Base-by-base conservation (phyloP, 2,329 filamentous ascomycete genomes). In the Shiraia sp. region DNA sequence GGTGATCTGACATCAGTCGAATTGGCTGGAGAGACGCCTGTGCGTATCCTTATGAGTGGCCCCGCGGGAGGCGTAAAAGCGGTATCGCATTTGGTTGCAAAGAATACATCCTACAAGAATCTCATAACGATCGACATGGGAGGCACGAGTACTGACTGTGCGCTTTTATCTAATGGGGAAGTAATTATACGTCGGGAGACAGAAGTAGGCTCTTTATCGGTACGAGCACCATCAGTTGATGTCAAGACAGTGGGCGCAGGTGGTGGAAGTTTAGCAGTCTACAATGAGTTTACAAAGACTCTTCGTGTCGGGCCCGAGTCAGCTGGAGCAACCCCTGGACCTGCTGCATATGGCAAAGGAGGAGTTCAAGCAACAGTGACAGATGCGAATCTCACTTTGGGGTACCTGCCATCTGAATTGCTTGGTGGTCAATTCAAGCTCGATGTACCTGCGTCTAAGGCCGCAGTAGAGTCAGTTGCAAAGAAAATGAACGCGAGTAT, bases 261-360 rank as follows among this genome's bases (percentile, higher is more conserved):
- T 3, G 75, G 75, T 16, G 76, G 75, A 4, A 78, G 75, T 0
- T 75, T 78, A 36, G 72, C 75, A 5, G 68, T 68, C 4, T 77
- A 74, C 48, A 73, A 74, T 49, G 68, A 71, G 16, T 68, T 78
- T 38, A 76, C 74, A 0, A 71, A 72, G 44, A 74, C 72, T 3
- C 57, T 78, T 40, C 65, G 75, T n/a, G 76, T 79, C 1, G 76
- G 76, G 1, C 76, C 76, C 2, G 75, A 78, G 45, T 78, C 75
- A 12, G 72, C 75, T 7, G 76, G 75, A 1, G 74, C 76, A 3
- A 62, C 53, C 1, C 76, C 76, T 1, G 76, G 75, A 0, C 76
- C 75, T 6, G 75, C 75, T 12, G 74, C 69, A n/a, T 78, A 79
- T 49, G 70, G 71, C 10, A 75, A 75, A 36, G 74, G 73, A 3